Evolutionary conservation across 257 asterid species (phyloP).

Genomic region (Perilla frutescens): DNA sequence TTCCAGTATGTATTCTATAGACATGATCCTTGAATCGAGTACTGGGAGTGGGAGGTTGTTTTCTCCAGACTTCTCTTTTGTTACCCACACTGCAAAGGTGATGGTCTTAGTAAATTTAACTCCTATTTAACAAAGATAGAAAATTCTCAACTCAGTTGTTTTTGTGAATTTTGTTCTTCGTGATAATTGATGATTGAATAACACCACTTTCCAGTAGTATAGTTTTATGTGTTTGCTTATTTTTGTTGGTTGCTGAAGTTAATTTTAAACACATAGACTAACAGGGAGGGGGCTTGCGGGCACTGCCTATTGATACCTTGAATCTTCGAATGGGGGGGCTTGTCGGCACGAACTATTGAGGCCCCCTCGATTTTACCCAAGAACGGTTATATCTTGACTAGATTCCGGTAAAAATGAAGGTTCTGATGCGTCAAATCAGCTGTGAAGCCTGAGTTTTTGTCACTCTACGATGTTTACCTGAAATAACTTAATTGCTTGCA

Average conservation of each 20-base stretch:
- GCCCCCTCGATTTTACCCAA: too few relatives aligned
- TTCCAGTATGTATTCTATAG: conserved; percentile 28
- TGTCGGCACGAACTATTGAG: too few relatives aligned
- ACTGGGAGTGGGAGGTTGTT: neutral
- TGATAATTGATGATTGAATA: conserved; percentile 15
- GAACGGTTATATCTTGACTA: neutral
- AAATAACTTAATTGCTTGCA: neutral
- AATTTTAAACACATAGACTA: too few relatives aligned
- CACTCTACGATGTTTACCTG: neutral
- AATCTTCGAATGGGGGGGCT: too few relatives aligned
- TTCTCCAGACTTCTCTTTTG: conserved; percentile 14
- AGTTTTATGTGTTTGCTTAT: neutral
- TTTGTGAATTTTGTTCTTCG: neutral
- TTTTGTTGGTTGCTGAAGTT: neutral
- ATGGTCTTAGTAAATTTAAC: conserved; percentile 8
- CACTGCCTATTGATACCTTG: too few relatives aligned
- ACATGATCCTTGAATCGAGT: conserved; percentile 26
- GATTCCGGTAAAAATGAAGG: neutral
- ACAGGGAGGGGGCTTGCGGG: too few relatives aligned
- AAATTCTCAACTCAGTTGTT: conserved; percentile 5
- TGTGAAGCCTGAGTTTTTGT: neutral
- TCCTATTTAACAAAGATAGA: conserved; percentile 15
- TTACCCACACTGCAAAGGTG: neutral
- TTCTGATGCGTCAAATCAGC: conserved; percentile 18
- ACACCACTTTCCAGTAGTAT: neutral